These are phyloP conservation scores for Escovopsis sp. DNA, from an alignment of 2,329 filamentous ascomycete species.

Conservation along the genomic window DNA sequence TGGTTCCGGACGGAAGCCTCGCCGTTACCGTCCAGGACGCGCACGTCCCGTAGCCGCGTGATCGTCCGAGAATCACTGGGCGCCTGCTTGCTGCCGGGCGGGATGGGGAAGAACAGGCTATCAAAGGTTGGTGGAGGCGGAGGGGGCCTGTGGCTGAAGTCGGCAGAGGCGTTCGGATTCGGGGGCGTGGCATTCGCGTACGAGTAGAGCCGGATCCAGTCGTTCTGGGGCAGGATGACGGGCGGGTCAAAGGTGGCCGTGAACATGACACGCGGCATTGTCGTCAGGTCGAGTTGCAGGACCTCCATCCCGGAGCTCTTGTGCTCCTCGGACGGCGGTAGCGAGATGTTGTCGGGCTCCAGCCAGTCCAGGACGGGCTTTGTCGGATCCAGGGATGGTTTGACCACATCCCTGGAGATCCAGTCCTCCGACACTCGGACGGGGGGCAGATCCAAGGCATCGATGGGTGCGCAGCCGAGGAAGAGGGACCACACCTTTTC, in stretches of 20 bases:
- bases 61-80: constrained; percentile 44
- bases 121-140: constrained; percentile 37
- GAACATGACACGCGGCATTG: constrained; percentile 57
- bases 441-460: constrained; percentile 35
- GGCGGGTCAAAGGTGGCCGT: constrained; percentile 62
- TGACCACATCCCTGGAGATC: constrained; percentile 55
- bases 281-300: constrained; percentile 26
- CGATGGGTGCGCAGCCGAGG: constrained; percentile 44
- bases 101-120: constrained; percentile 40
- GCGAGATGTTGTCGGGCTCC: constrained; percentile 51
- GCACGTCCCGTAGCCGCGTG: constrained; percentile 30
- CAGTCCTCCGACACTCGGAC: constrained; percentile 60
- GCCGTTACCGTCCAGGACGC: constrained; percentile 21
- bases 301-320: constrained; percentile 38
- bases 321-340: constrained; percentile 31
- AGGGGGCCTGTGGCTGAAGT: constrained; percentile 15
- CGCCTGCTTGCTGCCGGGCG: constrained; percentile 33
- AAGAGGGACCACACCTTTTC: constrained; percentile 51
- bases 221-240: constrained; percentile 49
- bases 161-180: constrained; percentile 19
- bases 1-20: constrained; percentile 24
- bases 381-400: constrained; percentile 30
- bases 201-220: constrained; percentile 48
- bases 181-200: constrained; percentile 34
- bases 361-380: constrained; percentile 51